Evolutionary conservation across 2,329 filamentous ascomycete genomes (phyloP), one percentile per base, ranked within the genome.

Genomic region (Phoma sp.): DNA sequence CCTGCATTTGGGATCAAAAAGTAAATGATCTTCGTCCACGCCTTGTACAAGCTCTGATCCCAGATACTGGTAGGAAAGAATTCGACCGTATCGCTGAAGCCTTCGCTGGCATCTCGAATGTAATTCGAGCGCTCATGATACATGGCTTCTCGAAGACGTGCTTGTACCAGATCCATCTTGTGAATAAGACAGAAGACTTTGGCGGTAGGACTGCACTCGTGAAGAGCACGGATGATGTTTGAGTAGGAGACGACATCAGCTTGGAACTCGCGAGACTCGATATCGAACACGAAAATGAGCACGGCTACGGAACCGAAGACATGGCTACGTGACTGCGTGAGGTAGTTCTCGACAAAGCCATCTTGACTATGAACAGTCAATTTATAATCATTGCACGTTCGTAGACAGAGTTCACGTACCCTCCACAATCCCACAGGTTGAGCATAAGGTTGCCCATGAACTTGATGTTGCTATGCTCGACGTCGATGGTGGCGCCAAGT

Each of bases 221-320:
- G 84, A 32, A 99, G 83, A 0, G 95, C 95, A 42, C 88, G 86
- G 65, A 98, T 91, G 73, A 98, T 95, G 62, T 91, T 89, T 46
- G 89, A 87, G 80, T 98, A 99, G 53, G 92, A 96, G 52, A 93
- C 87, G 46, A 98, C 86, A 74, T 99, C 95, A 66, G 92, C 89
- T 59, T 95, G 91, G 67, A 96, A 92, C 75, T 98, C 95, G 72
- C 92, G 89, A 15, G 91, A 96, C 75, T 98, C 95, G 64, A 98
- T 96, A 74, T 99, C 95, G 78, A 99, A 99, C 75, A 99, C 95
- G 80, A 99, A 99, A 76, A 99, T 98, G 53, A 99, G 85, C 45
- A 98, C 95, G 43, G 93, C 93, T 57, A 97, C 95, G 74, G 95
- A 93, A 70, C 89, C 92, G 80, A 99, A 99, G 76, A 99, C 93